These are phyloP conservation scores for Sphaerulina vaccinii DNA, from an alignment of 2,329 filamentous ascomycete genomes.

Conservation along the genomic window DNA sequence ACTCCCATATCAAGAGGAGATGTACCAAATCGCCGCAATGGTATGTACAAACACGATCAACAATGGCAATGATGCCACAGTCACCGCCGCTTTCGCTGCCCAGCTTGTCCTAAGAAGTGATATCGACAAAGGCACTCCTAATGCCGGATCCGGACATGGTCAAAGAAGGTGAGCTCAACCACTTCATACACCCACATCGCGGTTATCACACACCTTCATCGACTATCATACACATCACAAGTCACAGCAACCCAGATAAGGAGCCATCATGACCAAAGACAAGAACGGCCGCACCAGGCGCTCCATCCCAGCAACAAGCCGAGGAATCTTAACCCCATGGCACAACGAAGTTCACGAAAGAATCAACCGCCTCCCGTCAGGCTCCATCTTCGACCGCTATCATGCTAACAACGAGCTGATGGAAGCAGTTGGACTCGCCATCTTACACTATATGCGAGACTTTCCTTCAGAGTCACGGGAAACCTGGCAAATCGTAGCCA, in stretches of 20 bases:
- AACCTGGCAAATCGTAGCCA: background rate
- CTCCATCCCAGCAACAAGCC: background rate
- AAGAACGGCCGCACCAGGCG: background rate
- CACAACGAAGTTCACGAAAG: background rate
- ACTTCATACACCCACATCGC: background rate
- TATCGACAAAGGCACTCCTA: conserved; percentile 3
- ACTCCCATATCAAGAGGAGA: background rate
- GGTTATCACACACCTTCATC: background rate
- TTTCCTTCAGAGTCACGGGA: no score
- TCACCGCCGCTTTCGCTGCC: background rate
- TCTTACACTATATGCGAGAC: background rate
- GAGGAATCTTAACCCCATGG: background rate
- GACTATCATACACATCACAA: background rate
- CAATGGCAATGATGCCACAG: background rate
- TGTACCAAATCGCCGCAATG: conserved; percentile 8
- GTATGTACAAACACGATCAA: conserved; percentile 6
- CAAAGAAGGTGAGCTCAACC: conserved; percentile 4
- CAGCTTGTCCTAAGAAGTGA: background rate
- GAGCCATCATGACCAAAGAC: background rate
- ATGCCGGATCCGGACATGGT: background rate
- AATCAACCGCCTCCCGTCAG: background rate
- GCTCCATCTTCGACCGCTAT: background rate
- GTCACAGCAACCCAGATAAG: background rate
- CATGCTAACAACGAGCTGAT: background rate
- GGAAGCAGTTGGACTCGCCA: background rate